Percentiles rank a stretch among this genome's conserved stretches.
phyloP scores from a whole-genome alignment of 768 basidiomycete species.

The Phallus indusiatus region DNA sequence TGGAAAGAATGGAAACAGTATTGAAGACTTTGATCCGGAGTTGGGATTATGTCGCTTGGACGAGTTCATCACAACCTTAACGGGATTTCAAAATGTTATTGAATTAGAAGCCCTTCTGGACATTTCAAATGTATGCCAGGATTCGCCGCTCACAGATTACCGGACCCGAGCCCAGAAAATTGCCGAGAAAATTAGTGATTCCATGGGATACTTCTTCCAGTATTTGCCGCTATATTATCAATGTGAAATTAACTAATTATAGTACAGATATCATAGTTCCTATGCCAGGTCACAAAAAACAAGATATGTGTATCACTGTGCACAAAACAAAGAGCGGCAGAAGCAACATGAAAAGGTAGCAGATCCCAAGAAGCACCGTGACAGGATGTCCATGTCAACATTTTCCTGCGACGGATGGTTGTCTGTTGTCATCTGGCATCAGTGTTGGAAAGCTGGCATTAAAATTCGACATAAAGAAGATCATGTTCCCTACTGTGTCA shows the following conservation, averaged over 20 bases:
- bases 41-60: not conserved
- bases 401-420: slow-evolving; percentile 8
- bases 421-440: not conserved
- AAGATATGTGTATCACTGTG: slow-evolving; percentile 1
- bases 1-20: no score
- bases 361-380: slow-evolving; percentile 8
- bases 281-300: not conserved
- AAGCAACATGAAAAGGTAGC: not conserved
- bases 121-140: not conserved
- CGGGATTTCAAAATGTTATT: not conserved
- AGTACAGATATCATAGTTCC: not conserved
- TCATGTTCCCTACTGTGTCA: not conserved
- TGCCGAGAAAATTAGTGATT: not conserved
- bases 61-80: not conserved
- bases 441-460: not conserved
- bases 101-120: not conserved
- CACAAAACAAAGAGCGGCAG: slow-evolving; percentile 3
- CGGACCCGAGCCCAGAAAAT: not conserved
- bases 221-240: not conserved
- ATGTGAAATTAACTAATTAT: not conserved
- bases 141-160: not conserved
- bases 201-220: not conserved
- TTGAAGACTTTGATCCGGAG: not conserved
- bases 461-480: not conserved
- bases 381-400: slow-evolving; percentile 5